These are phyloP conservation scores for Mollisia scopiformis DNA, from an alignment of 2,329 filamentous ascomycete species.

Conservation along the genomic window DNA sequence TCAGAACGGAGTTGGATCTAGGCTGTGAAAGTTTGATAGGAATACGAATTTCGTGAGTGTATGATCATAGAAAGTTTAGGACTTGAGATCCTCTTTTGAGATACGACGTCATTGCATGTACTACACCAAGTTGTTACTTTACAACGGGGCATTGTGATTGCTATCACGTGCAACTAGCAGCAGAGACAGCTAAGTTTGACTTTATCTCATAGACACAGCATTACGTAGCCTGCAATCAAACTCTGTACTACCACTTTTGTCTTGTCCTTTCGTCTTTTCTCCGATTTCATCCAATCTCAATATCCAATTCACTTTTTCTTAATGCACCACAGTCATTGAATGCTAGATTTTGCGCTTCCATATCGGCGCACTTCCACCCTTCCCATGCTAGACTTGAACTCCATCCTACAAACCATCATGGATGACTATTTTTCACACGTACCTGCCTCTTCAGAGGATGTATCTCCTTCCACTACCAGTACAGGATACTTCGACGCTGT, in stretches of 20 bases:
- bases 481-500: not conserved
- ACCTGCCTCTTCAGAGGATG: not conserved
- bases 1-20: slow-evolving; percentile 4
- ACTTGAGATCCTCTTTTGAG: not conserved
- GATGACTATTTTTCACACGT: not conserved
- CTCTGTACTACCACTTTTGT: too few species aligned
- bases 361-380: not conserved
- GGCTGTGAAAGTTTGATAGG: not conserved
- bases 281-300: too few species aligned
- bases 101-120: not conserved
- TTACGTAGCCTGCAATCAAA: too few species aligned
- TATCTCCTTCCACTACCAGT: not conserved
- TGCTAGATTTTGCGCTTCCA: not conserved
- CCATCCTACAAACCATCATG: not conserved
- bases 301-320: too few species aligned
- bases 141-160: not conserved
- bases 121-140: too few species aligned
- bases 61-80: not conserved
- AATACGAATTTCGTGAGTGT: not conserved
- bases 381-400: too few species aligned
- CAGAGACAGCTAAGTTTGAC: too few species aligned
- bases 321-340: too few species aligned
- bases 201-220: not conserved
- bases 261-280: too few species aligned
- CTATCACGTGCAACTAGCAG: not conserved